Percentiles rank a stretch among this genome's conserved stretches.
Evolutionary conservation across 1,284 basidiomycete species (phyloP).

Genomic region (Ganoderma meredithae): DNA sequence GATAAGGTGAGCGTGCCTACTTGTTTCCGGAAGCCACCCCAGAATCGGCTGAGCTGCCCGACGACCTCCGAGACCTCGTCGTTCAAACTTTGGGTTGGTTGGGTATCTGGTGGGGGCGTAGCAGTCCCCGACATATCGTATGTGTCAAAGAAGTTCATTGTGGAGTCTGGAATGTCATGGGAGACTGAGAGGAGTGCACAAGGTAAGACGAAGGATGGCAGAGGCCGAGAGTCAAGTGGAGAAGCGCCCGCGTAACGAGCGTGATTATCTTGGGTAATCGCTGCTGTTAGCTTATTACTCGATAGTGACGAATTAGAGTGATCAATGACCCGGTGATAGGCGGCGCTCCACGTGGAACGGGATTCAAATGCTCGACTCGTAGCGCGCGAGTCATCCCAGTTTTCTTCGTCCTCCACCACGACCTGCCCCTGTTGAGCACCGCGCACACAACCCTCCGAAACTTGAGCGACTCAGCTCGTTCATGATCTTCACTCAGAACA

Average conservation of each 20-base stretch:
- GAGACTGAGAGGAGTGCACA: conserved; percentile 13
- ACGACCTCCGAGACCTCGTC: conserved; percentile 90
- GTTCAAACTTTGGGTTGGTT: conserved; percentile 71
- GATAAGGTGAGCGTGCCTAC: conserved; percentile 49
- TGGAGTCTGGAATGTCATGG: conserved; percentile 19
- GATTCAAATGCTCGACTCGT: background rate
- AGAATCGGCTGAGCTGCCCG: conserved; percentile 83
- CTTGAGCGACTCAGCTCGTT: conserved; percentile 54
- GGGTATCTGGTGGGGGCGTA: conserved; percentile 50
- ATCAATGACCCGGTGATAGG: background rate
- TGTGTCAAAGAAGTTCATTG: conserved; percentile 79
- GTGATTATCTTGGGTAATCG: background rate
- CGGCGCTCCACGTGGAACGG: background rate
- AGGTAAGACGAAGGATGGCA: background rate
- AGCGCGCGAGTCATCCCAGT: background rate
- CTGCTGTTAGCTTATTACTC: background rate
- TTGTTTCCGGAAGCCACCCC: conserved; percentile 91
- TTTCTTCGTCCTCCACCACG: background rate
- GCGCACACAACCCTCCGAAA: background rate
- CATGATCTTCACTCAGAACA: conserved; percentile 85
- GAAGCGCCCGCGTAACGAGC: background rate
- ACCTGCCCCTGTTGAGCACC: conserved; percentile 10
- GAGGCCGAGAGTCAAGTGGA: background rate
- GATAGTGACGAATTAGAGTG: background rate
- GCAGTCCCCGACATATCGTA: conserved; percentile 61